Evolutionary conservation across 2,329 filamentous ascomycete species (phyloP).

Genomic region (Cladosporium sp.): DNA sequence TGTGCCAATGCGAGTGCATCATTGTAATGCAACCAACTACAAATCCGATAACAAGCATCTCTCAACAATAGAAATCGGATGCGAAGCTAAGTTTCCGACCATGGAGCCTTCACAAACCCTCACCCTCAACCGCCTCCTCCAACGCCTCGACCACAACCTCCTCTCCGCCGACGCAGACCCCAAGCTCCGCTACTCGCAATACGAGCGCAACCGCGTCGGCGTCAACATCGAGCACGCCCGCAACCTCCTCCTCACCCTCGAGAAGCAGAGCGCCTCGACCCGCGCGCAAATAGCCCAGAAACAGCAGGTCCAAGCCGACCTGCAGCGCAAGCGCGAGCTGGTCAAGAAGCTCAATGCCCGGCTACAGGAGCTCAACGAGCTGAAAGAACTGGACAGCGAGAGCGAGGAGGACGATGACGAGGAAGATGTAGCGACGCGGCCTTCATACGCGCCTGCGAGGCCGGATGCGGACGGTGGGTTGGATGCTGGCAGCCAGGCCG

Average conservation of each 20-base stretch:
- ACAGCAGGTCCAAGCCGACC: slow-evolving; percentile 56
- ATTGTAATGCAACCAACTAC: neutral
- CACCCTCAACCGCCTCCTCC: slow-evolving; percentile 55
- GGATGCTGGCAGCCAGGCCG: slow-evolving; percentile 19
- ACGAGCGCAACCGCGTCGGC: slow-evolving; percentile 56
- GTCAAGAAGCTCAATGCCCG: slow-evolving; percentile 61
- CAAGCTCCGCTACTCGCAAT: slow-evolving; percentile 44
- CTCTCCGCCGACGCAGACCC: slow-evolving; percentile 54
- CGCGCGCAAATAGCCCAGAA: slow-evolving; percentile 52
- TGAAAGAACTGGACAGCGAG: slow-evolving; percentile 30
- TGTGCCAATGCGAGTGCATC: neutral
- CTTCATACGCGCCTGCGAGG: slow-evolving; percentile 37
- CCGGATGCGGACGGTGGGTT: slow-evolving; percentile 24
- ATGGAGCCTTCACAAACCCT: slow-evolving; percentile 30
- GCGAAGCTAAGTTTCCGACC: neutral
- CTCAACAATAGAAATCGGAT: neutral
- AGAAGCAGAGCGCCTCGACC: slow-evolving; percentile 54
- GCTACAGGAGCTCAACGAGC: slow-evolving; percentile 61
- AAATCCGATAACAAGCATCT: neutral
- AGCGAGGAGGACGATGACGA: slow-evolving; percentile 37
- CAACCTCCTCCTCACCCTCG: slow-evolving; percentile 60
- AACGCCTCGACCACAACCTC: slow-evolving; percentile 59
- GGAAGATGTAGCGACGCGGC: slow-evolving; percentile 34
- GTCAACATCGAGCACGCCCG: slow-evolving; percentile 67
- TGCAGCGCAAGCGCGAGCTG: slow-evolving; percentile 58